Conservation (phyloP, 2,329 filamentous ascomycete species). For the Claviceps monticola region DNA sequence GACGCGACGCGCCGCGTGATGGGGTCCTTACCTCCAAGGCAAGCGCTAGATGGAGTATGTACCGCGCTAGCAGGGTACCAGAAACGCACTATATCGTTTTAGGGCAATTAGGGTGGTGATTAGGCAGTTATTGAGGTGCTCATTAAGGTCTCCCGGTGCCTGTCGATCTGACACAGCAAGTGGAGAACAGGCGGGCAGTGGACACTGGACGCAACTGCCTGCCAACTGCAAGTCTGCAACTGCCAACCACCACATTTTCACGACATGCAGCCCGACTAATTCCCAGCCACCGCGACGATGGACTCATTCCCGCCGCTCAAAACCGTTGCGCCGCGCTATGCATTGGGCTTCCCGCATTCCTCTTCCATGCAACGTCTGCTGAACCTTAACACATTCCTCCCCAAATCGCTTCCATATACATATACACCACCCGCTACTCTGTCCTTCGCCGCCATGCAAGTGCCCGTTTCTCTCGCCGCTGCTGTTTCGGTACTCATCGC, state of each 20-base stretch:
- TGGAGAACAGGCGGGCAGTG: background rate
- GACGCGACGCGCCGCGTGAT: too few species aligned
- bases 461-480: slow-evolving; percentile 15
- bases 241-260: slow-evolving; percentile 4
- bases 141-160: too few species aligned
- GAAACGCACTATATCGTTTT: too few species aligned
- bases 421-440: too few species aligned
- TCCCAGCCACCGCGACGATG: slow-evolving; percentile 6
- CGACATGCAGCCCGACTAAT: background rate
- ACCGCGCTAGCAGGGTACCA: too few species aligned
- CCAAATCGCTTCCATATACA: too few species aligned
- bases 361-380: background rate
- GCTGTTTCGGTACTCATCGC: slow-evolving; percentile 17
- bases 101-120: too few species aligned
- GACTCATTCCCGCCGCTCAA: background rate
- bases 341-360: background rate
- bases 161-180: background rate
- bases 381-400: background rate
- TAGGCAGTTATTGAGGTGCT: too few species aligned
- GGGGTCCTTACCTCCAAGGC: too few species aligned
- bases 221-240: background rate
- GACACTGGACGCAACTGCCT: background rate
- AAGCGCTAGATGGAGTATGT: too few species aligned
- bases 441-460: slow-evolving; percentile 17
- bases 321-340: background rate